Percentiles rank a stretch among this genome's conserved stretches.
Conservation (phyloP, 306 rosid species). For the Biancaea sappan region DNA sequence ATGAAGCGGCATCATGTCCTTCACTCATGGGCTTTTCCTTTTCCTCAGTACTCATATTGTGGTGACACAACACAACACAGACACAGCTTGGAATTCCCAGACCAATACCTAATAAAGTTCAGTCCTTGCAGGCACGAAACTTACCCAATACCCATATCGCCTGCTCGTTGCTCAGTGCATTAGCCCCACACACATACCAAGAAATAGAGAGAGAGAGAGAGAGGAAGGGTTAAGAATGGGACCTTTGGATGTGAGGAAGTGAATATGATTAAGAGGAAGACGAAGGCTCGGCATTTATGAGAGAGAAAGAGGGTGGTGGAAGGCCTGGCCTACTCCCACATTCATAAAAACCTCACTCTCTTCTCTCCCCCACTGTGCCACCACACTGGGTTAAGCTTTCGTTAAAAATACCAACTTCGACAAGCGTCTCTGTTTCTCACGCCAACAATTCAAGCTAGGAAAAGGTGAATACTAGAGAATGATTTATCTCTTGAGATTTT, state of each 20-base stretch:
- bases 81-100: constrained; percentile 24
- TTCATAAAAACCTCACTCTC: constrained; percentile 8
- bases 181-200: background rate
- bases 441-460: background rate
- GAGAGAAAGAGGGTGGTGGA: constrained; percentile 38
- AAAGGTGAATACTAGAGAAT: too few relatives aligned
- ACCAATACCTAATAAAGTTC: constrained; percentile 29
- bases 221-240: background rate
- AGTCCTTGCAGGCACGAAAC: constrained; percentile 7
- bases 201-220: background rate
- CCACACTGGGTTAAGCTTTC: constrained; percentile 10
- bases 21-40: constrained; percentile 50
- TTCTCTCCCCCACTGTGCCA: constrained; percentile 36
- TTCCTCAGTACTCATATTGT: constrained; percentile 55
- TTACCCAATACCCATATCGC: constrained; percentile 24
- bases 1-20: constrained; percentile 34
- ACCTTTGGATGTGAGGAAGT: constrained; percentile 13
- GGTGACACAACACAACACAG: background rate
- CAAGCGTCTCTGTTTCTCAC: background rate
- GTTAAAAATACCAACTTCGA: constrained; percentile 3
- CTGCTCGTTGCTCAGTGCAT: constrained; percentile 10
- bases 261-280: constrained; percentile 1
- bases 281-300: constrained; percentile 42
- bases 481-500: too few relatives aligned
- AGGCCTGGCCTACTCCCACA: constrained; percentile 46